Evolutionary conservation across 2,329 filamentous ascomycete species (phyloP), one percentile per base, ranked within the genome.

Genomic region (Alternaria arborescens): DNA sequence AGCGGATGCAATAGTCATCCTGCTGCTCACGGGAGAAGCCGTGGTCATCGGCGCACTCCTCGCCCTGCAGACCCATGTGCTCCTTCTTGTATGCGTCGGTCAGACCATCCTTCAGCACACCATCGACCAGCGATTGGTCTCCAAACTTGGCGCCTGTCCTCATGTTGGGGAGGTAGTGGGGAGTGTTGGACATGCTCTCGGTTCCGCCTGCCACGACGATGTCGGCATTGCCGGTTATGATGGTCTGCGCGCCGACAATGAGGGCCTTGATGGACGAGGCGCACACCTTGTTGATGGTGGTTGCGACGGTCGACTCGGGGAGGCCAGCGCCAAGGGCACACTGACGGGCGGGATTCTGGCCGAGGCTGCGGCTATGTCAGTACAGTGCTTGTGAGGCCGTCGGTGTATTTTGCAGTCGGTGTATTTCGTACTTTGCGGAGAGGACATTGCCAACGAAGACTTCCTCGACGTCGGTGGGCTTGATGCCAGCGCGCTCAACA

Each of bases 201-300:
- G 94, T 89, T 72, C 95, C 95, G 77, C 94, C 95, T 68, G 94
- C 95, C 61, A 99, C 93, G 67, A 99, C 89, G 68, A 97, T 90
- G 71, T 92, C 90, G 67, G 94, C 94, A 78, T 93, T 97, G 71
- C 95, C 94, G 55, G 94, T 97, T 80, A 98, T 93, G 84, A 99
- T 99, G 73, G 94, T 97, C 82, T 98, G 95, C 52, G 94, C 92
- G 71, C 91, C 95, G 62, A 99, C 87, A 69, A 97, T 93, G 77
- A 99, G 90, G 71, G 95, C 92, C 86, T 99, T 99, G 78, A 97
- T 84, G 44, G 91, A 90, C 10, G 94, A 97, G 67, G 95, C 95
- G 87, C 95, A 99, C 78, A 99, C 95, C 85, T 99, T 99, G 90
- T 99, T 99, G 77, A 99, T 88, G 53, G 94, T 97, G 46, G 95